These are phyloP conservation scores for Solanum paucissectum DNA, from an alignment of 257 asterid species.

Conservation along the genomic window DNA sequence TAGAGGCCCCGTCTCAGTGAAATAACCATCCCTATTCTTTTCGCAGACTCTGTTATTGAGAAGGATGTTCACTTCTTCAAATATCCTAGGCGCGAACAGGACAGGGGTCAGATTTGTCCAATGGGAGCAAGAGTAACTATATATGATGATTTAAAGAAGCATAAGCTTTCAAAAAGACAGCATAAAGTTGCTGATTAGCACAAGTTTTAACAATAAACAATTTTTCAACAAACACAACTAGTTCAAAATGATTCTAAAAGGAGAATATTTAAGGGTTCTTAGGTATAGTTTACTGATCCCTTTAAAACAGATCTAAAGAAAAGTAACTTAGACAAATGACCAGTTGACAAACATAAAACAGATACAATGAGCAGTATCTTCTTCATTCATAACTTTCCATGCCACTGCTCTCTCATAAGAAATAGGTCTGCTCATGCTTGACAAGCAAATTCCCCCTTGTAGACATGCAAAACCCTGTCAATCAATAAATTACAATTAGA, in stretches of 20 bases:
- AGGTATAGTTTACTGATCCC: background rate
- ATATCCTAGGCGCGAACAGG: background rate
- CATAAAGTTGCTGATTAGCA: background rate
- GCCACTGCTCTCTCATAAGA: conserved; percentile 90
- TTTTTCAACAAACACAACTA: background rate
- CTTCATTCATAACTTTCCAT: conserved; percentile 87
- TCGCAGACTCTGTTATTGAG: background rate
- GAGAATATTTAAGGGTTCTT: background rate
- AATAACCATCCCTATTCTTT: no score
- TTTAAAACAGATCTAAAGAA: background rate
- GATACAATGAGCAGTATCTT: conserved; percentile 55
- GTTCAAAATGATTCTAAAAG: background rate
- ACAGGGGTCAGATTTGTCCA: background rate
- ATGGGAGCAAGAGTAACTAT: background rate
- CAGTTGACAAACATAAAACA: conserved; percentile 78
- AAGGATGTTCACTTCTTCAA: background rate
- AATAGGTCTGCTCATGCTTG: conserved; percentile 91
- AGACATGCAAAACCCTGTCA: conserved; percentile 70
- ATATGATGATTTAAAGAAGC: background rate
- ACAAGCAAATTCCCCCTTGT: conserved; percentile 83
- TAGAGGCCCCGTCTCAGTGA: no score
- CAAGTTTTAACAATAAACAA: background rate
- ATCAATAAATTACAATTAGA: background rate
- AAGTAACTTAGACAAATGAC: conserved; percentile 54
- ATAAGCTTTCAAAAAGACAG: background rate